These are phyloP conservation scores for Candida ipomoeae DNA, from an alignment of 805 yeast species.

Conservation along the genomic window DNA sequence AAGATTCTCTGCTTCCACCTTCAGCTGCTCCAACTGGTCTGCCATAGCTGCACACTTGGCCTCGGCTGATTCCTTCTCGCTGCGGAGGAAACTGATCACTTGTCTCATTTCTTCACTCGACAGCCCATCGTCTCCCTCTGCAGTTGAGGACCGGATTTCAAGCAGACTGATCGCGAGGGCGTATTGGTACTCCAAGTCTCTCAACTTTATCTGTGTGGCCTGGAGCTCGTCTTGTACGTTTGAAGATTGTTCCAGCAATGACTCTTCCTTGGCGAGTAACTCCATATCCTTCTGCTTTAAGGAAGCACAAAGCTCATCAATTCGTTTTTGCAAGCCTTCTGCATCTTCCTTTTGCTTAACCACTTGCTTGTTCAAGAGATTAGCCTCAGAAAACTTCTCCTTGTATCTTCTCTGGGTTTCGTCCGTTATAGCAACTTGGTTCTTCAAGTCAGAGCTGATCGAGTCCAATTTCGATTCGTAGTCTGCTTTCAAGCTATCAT, in stretches of 20 bases:
- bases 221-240: constrained; percentile 34
- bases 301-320: constrained; percentile 5
- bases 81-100: constrained; percentile 58
- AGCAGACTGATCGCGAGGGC: constrained; percentile 64
- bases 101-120: constrained; percentile 35
- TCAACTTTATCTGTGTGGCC: constrained; percentile 40
- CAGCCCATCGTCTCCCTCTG: constrained; percentile 10
- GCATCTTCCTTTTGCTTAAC: constrained; percentile 9
- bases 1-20: constrained; percentile 46
- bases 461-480: constrained; percentile 28
- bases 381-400: constrained; percentile 11
- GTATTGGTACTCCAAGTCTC: constrained; percentile 65
- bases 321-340: neutral
- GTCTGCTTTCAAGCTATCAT: constrained; percentile 30
- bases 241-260: constrained; percentile 20
- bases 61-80: constrained; percentile 69
- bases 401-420: constrained; percentile 52
- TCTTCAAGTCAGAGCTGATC: constrained; percentile 27
- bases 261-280: constrained; percentile 35
- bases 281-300: constrained; percentile 33
- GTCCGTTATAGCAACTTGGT: constrained; percentile 44
- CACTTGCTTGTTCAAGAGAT: constrained; percentile 11
- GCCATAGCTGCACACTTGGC: constrained; percentile 39
- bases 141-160: constrained; percentile 35
- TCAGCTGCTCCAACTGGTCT: constrained; percentile 52